phyloP scores from a whole-genome alignment of 768 basidiomycete species.

The Mycena sanguinolenta region DNA sequence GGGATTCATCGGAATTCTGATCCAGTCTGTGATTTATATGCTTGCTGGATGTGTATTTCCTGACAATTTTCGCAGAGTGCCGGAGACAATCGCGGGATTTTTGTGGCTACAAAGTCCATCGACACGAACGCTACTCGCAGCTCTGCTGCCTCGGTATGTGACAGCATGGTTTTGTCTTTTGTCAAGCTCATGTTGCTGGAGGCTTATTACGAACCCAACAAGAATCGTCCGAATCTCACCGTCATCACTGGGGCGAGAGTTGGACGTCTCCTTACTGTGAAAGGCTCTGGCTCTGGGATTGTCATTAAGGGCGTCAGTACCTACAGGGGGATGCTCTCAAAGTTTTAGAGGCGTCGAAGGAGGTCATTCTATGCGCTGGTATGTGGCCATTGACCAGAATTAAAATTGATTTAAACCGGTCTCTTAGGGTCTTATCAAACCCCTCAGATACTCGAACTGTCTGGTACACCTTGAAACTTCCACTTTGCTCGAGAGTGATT shows the following conservation, averaged over 20 bases:
- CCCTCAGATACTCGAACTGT: conserved; percentile 49
- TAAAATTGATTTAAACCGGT: too few species aligned
- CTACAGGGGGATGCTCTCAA: conserved; percentile 33
- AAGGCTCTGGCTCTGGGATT: conserved; percentile 14
- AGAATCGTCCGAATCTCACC: conserved; percentile 50
- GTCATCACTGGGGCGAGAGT: conserved; percentile 42
- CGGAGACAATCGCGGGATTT: conserved; percentile 37
- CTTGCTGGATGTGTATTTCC: conserved; percentile 4
- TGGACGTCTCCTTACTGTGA: conserved; percentile 37
- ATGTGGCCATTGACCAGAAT: too few species aligned
- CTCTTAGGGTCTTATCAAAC: conserved; percentile 44
- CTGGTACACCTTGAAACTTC: conserved; percentile 33
- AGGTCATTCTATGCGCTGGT: conserved; percentile 62
- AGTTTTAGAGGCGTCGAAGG: conserved; percentile 49
- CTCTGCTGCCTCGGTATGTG: conserved; percentile 16
- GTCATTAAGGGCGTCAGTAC: conserved; percentile 43
- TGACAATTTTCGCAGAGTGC: conserved; percentile 13
- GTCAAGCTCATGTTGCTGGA: conserved; percentile 34
- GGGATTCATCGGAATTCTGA: conserved; percentile 13
- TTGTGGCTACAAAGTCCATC: conserved; percentile 17
- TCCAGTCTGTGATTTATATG: conserved; percentile 15
- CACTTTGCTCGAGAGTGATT: background rate
- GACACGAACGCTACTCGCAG: background rate
- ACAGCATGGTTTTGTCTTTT: background rate
- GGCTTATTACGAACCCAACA: conserved; percentile 67